Conservation (phyloP, 805 yeast genomes). For the Cyberlindnera maritima region DNA sequence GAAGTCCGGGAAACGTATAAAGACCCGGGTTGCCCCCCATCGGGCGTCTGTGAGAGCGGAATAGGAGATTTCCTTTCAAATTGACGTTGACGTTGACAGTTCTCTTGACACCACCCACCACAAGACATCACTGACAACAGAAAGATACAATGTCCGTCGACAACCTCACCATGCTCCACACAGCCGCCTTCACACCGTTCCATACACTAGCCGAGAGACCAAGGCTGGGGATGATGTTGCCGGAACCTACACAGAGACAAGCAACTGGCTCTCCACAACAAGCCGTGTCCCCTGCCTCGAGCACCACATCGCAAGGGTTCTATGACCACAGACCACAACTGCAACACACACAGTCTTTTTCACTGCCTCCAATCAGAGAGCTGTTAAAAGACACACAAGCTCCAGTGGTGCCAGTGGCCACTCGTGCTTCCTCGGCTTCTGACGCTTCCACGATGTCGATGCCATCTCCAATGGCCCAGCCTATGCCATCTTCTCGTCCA, state of each 20-base stretch:
- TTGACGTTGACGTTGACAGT: not conserved
- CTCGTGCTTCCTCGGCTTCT: not conserved
- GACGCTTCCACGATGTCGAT: not conserved
- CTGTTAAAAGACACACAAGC: constrained; percentile 11
- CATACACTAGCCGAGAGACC: constrained; percentile 9
- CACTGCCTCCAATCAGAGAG: constrained; percentile 22
- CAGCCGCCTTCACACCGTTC: constrained; percentile 12
- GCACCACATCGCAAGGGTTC: constrained; percentile 1
- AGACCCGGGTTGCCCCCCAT: constrained; percentile 5
- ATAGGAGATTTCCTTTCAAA: not conserved
- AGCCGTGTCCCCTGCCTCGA: constrained; percentile 2
- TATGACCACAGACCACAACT: constrained; percentile 10
- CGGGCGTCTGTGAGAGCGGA: not conserved
- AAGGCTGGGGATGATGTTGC: constrained; percentile 20
- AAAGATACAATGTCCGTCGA: constrained; percentile 9
- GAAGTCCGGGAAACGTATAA: constrained; percentile 4
- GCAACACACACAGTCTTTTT: constrained; percentile 13
- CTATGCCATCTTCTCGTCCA: constrained; percentile 1
- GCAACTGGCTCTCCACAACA: constrained; percentile 6
- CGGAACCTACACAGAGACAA: constrained; percentile 19
- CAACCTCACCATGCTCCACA: constrained; percentile 14
- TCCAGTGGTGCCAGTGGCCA: not conserved
- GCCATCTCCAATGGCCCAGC: not conserved
- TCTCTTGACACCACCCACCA: not conserved
- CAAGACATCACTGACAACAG: no score